Conservation (phyloP, 2,329 filamentous ascomycete species). For the Orbilia blumenaviensis region DNA sequence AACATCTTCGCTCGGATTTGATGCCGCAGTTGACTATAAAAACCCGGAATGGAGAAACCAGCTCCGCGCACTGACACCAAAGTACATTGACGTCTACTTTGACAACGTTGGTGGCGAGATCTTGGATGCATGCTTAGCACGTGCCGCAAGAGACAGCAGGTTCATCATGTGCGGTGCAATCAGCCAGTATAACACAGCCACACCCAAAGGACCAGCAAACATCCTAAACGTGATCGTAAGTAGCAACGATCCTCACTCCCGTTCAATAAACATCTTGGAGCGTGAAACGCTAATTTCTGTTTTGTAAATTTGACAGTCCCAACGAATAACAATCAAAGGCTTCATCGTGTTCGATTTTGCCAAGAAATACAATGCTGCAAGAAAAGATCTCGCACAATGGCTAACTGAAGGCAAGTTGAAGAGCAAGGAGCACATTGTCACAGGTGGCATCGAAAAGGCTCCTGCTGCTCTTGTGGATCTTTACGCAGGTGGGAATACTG, state of each 20-base stretch:
- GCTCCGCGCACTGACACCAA: constrained; percentile 70
- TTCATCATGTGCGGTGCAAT: constrained; percentile 78
- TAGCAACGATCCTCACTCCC: background rate
- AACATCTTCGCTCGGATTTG: constrained; percentile 71
- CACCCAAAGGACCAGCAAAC: constrained; percentile 65
- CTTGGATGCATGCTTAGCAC: constrained; percentile 71
- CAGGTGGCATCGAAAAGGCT: constrained; percentile 72
- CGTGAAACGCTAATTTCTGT: constrained; percentile 60
- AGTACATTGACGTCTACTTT: constrained; percentile 75
- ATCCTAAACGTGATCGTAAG: constrained; percentile 51
- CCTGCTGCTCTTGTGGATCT: constrained; percentile 72
- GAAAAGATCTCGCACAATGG: constrained; percentile 72
- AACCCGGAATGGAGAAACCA: constrained; percentile 69
- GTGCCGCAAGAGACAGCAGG: constrained; percentile 71
- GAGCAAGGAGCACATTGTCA: constrained; percentile 75
- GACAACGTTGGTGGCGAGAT: constrained; percentile 79
- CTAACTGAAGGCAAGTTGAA: constrained; percentile 76
- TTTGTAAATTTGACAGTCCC: constrained; percentile 61
- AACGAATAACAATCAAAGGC: constrained; percentile 72
- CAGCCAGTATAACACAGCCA: constrained; percentile 72
- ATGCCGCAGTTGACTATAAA: constrained; percentile 76
- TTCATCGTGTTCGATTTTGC: constrained; percentile 78
- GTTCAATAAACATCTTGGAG: background rate
- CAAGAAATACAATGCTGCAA: constrained; percentile 68
- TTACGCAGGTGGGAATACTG: constrained; percentile 75